These are phyloP conservation scores for Lecanicillium sp. DNA, from an alignment of 2,329 filamentous ascomycete species.

Conservation along the genomic window DNA sequence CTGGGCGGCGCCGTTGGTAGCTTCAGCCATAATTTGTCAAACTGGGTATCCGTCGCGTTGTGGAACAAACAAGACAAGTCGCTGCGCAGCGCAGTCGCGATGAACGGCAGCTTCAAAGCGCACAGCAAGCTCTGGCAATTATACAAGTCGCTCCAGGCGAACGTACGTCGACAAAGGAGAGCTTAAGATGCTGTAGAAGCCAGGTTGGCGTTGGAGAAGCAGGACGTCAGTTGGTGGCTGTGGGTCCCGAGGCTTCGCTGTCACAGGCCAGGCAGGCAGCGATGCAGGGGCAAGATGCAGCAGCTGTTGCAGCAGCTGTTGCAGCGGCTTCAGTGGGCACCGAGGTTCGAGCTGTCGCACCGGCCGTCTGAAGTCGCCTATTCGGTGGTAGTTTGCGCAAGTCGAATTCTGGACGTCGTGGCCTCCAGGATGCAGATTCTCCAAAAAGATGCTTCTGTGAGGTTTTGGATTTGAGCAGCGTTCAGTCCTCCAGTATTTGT, in stretches of 20 bases:
- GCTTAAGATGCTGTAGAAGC: background rate
- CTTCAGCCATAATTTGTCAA: conserved; percentile 27
- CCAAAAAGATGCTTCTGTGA: too few relatives aligned
- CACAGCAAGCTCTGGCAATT: background rate
- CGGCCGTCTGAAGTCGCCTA: background rate
- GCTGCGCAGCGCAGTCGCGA: background rate
- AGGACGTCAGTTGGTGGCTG: background rate
- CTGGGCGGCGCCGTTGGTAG: conserved; percentile 36
- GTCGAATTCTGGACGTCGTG: too few relatives aligned
- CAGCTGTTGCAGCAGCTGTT: background rate
- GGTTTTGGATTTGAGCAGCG: background rate
- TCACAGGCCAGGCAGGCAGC: conserved; percentile 11
- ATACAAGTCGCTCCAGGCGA: conserved; percentile 10
- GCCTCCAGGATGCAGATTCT: too few relatives aligned
- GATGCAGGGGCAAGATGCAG: conserved; percentile 1
- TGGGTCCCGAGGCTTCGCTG: conserved; percentile 1
- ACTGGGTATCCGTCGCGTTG: background rate
- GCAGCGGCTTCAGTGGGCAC: background rate
- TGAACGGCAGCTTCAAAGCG: background rate
- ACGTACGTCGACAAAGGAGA: background rate
- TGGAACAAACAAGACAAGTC: too few relatives aligned
- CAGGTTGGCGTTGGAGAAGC: background rate
- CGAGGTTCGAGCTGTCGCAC: conserved; percentile 1
- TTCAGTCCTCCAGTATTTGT: background rate
- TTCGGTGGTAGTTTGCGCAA: too few relatives aligned